phyloP scores from a whole-genome alignment of 768 basidiomycete genomes.

The Macrocybe gigantea region DNA sequence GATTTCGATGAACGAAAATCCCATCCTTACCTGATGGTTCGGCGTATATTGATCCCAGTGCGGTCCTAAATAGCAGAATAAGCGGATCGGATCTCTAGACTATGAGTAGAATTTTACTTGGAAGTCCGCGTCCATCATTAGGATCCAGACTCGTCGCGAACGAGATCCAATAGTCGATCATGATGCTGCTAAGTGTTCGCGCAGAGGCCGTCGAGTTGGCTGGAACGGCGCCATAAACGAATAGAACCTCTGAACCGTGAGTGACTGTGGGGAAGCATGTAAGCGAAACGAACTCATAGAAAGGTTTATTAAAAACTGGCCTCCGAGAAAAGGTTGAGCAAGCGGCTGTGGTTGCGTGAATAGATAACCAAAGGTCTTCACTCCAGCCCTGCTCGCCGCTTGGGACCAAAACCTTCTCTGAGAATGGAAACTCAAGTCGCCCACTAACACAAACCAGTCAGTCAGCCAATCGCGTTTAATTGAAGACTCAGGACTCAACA shows the following conservation, averaged over 20 bases:
- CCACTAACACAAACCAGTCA: slow-evolving; percentile 6
- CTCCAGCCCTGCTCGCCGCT: slow-evolving; percentile 23
- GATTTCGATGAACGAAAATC: no score
- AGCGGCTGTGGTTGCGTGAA: slow-evolving; percentile 28
- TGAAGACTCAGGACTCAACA: slow-evolving; percentile 8
- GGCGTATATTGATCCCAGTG: slow-evolving; percentile 14
- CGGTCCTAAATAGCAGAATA: slow-evolving; percentile 9
- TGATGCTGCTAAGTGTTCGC: slow-evolving; percentile 20
- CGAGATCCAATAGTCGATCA: slow-evolving; percentile 43
- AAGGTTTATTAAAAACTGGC: background rate
- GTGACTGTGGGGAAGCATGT: slow-evolving; percentile 11
- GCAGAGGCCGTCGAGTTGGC: slow-evolving; percentile 11
- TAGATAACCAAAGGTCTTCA: slow-evolving; percentile 29
- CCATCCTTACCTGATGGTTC: background rate
- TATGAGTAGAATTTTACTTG: slow-evolving; percentile 16
- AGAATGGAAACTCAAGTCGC: slow-evolving; percentile 30
- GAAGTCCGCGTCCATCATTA: slow-evolving; percentile 33
- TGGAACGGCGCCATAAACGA: slow-evolving; percentile 20
- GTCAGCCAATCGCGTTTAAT: background rate
- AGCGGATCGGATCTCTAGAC: background rate
- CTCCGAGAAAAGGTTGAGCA: background rate
- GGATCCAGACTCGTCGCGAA: slow-evolving; percentile 37
- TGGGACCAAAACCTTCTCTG: slow-evolving; percentile 27
- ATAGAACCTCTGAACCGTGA: slow-evolving; percentile 24
- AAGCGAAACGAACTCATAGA: background rate